These are phyloP conservation scores for Eremothecium coryli DNA, from an alignment of 1,139 yeast species.

Conservation along the genomic window DNA sequence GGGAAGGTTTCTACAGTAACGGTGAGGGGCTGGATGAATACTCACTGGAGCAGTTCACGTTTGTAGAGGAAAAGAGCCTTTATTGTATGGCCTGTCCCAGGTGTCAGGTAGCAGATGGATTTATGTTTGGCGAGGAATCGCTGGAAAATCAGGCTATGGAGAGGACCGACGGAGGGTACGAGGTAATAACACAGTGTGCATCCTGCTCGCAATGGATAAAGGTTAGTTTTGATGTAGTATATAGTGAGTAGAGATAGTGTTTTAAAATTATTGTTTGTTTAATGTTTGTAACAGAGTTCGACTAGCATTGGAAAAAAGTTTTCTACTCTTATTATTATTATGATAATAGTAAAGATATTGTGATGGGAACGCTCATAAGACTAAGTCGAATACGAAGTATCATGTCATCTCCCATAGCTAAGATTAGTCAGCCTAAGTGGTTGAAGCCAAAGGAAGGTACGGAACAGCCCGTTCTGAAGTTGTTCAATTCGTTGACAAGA, in stretches of 20 bases:
- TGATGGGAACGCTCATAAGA: no score
- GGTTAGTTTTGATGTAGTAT: slow-evolving; percentile 45
- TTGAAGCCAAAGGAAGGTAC: slow-evolving; percentile 26
- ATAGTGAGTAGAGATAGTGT: slow-evolving; percentile 13
- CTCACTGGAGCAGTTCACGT: slow-evolving; percentile 51
- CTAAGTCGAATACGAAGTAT: slow-evolving; percentile 3
- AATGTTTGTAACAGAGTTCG: no score
- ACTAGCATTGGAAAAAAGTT: no score
- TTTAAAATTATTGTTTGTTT: no score
- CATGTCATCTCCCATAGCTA: slow-evolving; percentile 12
- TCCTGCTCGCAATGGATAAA: slow-evolving; percentile 81
- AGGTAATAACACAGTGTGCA: slow-evolving; percentile 65
- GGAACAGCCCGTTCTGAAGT: slow-evolving; percentile 34
- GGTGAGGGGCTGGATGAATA: slow-evolving; percentile 63
- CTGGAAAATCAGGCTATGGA: slow-evolving; percentile 45
- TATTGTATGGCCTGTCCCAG: slow-evolving; percentile 57
- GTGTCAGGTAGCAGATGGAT: slow-evolving; percentile 50
- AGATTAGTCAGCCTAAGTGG: slow-evolving; percentile 39
- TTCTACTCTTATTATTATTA: no score
- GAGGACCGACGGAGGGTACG: slow-evolving; percentile 46
- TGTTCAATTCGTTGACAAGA: slow-evolving; percentile 79
- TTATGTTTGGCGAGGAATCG: slow-evolving; percentile 50
- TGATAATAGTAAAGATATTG: no score
- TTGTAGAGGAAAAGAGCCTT: slow-evolving; percentile 20
- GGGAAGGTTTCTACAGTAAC: slow-evolving; percentile 41